A percentile compares a stretch with the other conserved stretches of the same genome.
phyloP scores from a whole-genome alignment of 2,329 filamentous ascomycete species.

The Mollisia scopiformis region DNA sequence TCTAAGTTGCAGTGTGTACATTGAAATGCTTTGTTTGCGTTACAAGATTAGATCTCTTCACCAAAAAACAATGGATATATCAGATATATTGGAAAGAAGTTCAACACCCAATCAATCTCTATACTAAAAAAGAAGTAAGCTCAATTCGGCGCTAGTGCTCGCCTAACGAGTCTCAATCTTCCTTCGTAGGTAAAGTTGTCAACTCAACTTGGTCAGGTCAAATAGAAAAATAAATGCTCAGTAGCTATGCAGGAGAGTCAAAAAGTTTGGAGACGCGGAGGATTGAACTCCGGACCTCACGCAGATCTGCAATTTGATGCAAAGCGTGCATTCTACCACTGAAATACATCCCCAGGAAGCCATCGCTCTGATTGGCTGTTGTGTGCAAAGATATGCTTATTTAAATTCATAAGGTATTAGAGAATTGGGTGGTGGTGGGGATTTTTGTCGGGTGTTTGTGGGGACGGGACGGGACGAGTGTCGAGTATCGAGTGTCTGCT shows the following conservation, averaged over 20 bases:
- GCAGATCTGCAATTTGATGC: neutral
- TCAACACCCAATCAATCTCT: too few species aligned
- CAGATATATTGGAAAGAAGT: neutral
- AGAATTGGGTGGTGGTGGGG: too few species aligned
- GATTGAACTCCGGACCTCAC: neutral
- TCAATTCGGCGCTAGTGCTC: too few species aligned
- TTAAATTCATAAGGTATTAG: too few species aligned
- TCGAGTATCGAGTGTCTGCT: too few species aligned
- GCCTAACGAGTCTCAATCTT: neutral
- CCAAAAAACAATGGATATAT: too few species aligned
- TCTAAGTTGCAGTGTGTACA: slow-evolving; percentile 31
- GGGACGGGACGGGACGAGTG: too few species aligned
- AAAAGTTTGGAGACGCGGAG: neutral
- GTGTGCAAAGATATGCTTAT: too few species aligned
- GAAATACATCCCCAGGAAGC: neutral
- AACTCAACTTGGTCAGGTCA: neutral
- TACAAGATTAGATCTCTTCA: too few species aligned
- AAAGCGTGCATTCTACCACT: neutral
- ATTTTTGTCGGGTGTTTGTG: too few species aligned
- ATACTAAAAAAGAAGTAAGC: too few species aligned
- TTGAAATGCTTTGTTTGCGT: slow-evolving; percentile 8
- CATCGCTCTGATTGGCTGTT: neutral
- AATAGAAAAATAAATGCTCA: neutral
- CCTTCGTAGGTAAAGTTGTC: too few species aligned
- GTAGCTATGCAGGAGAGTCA: neutral